Evolutionary conservation across 164 flowering plant species (phyloP).

Genomic region (Kingdonia uniflora): DNA sequence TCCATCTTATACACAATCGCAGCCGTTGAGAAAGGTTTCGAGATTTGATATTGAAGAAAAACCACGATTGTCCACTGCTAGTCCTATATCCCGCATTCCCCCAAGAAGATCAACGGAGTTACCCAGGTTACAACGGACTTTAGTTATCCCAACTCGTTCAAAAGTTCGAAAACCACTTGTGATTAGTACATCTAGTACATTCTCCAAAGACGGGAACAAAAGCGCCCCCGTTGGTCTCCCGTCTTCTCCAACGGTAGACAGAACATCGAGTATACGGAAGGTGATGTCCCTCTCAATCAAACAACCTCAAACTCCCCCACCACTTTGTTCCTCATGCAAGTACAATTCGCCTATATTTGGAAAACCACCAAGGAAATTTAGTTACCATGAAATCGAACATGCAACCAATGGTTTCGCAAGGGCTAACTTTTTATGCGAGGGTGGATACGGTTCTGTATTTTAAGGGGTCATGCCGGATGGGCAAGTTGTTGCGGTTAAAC

Average conservation of each 20-base stretch:
- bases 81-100: constrained; percentile 6
- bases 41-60: neutral
- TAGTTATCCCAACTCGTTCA: neutral
- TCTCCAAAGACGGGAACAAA: constrained; percentile 1
- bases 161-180: neutral
- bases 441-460: constrained; percentile 34
- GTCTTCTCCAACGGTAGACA: constrained; percentile 8
- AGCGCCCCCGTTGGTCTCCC: neutral
- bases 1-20: constrained; percentile 11
- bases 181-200: neutral
- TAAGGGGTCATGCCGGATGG: constrained; percentile 33
- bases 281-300: constrained; percentile 25
- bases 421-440: constrained; percentile 33
- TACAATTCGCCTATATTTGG: constrained; percentile 29
- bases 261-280: constrained; percentile 25
- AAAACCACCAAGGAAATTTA: constrained; percentile 28
- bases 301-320: constrained; percentile 27
- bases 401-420: constrained; percentile 31
- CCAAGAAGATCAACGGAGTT: constrained; percentile 20
- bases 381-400: constrained; percentile 22
- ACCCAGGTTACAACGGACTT: constrained; percentile 4
- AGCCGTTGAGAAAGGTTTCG: constrained; percentile 7
- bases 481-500: constrained; percentile 40
- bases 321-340: constrained; percentile 31
- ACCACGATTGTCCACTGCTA: constrained; percentile 6